These are phyloP conservation scores for Fragilariopsis cylindrus DNA, from an alignment of 108 stramenopile species.

Conservation along the genomic window DNA sequence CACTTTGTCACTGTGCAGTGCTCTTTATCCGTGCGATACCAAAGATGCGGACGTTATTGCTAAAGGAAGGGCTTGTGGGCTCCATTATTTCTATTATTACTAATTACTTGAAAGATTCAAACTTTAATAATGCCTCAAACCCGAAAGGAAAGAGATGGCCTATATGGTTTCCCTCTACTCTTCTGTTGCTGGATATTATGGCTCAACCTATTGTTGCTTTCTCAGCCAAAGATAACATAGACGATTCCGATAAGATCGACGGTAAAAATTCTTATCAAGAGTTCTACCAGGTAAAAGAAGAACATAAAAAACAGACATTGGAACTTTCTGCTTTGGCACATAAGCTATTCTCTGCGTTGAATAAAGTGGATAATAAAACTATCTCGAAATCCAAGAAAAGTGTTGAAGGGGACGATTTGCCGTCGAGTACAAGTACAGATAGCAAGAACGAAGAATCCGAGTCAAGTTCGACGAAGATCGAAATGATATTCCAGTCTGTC, in stretches of 20 bases:
- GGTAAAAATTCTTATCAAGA: constrained; percentile 49
- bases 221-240: constrained; percentile 27
- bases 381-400: constrained; percentile 18
- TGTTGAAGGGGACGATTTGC: constrained; percentile 29
- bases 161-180: constrained; percentile 63
- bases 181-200: constrained; percentile 78
- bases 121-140: constrained; percentile 3
- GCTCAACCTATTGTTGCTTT: constrained; percentile 66
- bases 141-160: constrained; percentile 47
- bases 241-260: constrained; percentile 15
- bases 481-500: constrained; percentile 38
- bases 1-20: constrained; percentile 67
- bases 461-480: constrained; percentile 7
- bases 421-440: not conserved
- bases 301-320: constrained; percentile 54
- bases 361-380: constrained; percentile 16
- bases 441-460: not conserved
- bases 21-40: constrained; percentile 73
- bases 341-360: constrained; percentile 42
- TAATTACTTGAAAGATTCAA: constrained; percentile 1
- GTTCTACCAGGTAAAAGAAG: constrained; percentile 44
- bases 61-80: constrained; percentile 55
- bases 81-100: constrained; percentile 50
- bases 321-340: constrained; percentile 41
- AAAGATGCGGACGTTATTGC: constrained; percentile 49